phyloP scores from a whole-genome alignment of 768 basidiomycete genomes.

The Mycena pura region DNA sequence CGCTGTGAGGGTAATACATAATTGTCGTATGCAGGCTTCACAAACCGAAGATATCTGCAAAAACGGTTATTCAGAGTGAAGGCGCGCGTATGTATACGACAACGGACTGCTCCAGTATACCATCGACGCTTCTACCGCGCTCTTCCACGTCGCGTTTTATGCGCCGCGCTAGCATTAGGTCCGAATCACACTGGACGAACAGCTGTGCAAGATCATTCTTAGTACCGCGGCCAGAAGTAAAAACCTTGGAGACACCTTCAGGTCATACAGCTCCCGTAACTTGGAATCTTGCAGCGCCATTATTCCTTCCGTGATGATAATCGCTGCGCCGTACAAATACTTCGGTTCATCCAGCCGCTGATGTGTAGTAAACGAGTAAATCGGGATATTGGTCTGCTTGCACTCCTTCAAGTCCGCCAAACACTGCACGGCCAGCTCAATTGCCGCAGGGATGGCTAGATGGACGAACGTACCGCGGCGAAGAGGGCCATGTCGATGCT shows the following conservation, averaged over 20 bases:
- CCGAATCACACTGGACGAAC: constrained; percentile 93
- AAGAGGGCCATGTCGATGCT: constrained; percentile 92
- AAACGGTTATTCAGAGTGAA: neutral
- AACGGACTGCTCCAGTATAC: constrained; percentile 86
- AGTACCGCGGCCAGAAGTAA: neutral
- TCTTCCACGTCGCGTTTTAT: constrained; percentile 89
- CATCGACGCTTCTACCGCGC: constrained; percentile 83
- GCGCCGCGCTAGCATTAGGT: constrained; percentile 95
- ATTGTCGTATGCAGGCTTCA: constrained; percentile 94
- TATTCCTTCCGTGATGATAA: constrained; percentile 95
- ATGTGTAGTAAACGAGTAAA: constrained; percentile 93
- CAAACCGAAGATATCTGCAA: constrained; percentile 85
- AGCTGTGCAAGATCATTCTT: constrained; percentile 49
- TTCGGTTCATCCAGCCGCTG: constrained; percentile 80
- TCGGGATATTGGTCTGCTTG: constrained; percentile 85
- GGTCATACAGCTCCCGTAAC: constrained; percentile 84
- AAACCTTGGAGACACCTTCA: constrained; percentile 66
- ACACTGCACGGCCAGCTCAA: constrained; percentile 57
- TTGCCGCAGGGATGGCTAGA: neutral
- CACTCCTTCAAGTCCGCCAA: constrained; percentile 85
- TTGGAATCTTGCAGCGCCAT: constrained; percentile 85
- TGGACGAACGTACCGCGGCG: constrained; percentile 60
- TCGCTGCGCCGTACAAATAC: constrained; percentile 91
- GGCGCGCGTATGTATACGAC: neutral
- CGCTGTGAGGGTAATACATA: constrained; percentile 89